Evolutionary conservation across 2,329 filamentous ascomycete species (phyloP).

Genomic region (Trichoderma pleuroti): DNA sequence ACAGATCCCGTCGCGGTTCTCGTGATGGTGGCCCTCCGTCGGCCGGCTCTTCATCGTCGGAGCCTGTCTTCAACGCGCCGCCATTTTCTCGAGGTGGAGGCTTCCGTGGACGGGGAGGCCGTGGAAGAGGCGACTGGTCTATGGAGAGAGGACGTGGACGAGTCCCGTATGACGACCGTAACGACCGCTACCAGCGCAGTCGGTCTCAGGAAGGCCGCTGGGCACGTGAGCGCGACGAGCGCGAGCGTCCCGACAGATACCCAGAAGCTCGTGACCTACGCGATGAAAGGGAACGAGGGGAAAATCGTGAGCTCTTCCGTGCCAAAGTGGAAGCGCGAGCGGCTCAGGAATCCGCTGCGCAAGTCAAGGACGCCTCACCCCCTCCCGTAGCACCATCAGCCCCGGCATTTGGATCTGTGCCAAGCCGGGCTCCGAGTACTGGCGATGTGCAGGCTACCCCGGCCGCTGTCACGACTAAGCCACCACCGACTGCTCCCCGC

Average conservation of each 20-base stretch:
- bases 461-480: slow-evolving; percentile 39
- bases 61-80: slow-evolving; percentile 55
- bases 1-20: slow-evolving; percentile 64
- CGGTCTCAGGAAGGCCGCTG: slow-evolving; percentile 63
- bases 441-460: slow-evolving; percentile 32
- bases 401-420: slow-evolving; percentile 55
- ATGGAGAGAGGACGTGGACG: slow-evolving; percentile 52
- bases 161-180: slow-evolving; percentile 57
- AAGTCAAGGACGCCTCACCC: slow-evolving; percentile 52
- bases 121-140: slow-evolving; percentile 41
- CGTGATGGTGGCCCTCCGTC: slow-evolving; percentile 68
- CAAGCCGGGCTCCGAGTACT: slow-evolving; percentile 41
- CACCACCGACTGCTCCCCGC: slow-evolving; percentile 52
- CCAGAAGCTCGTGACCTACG: slow-evolving; percentile 43
- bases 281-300: slow-evolving; percentile 45
- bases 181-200: slow-evolving; percentile 60
- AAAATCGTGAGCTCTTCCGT: slow-evolving; percentile 44
- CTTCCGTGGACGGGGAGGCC: slow-evolving; percentile 53
- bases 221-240: slow-evolving; percentile 54
- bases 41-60: slow-evolving; percentile 67
- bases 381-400: slow-evolving; percentile 56
- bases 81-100: slow-evolving; percentile 55
- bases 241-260: slow-evolving; percentile 45
- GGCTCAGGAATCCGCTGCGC: slow-evolving; percentile 47
- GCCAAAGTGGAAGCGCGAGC: slow-evolving; percentile 49